A percentile compares a stretch with the other conserved stretches of the same genome.
Evolutionary conservation across 2,329 filamentous ascomycete species (phyloP).

Genomic region (Aspergillus awamori): DNA sequence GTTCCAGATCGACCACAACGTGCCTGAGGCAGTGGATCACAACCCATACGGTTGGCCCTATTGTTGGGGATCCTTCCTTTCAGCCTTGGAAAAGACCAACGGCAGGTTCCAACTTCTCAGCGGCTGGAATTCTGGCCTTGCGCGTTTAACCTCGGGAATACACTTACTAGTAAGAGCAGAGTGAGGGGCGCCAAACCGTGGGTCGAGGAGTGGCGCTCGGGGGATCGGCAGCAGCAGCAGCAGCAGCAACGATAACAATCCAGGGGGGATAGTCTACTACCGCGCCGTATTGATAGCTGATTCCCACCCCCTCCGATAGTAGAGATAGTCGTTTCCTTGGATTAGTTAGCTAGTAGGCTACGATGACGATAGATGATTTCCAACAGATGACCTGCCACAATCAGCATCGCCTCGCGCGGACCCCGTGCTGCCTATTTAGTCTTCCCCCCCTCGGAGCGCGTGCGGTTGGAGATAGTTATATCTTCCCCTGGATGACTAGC

Average conservation of each 20-base stretch:
- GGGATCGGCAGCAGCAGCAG: constrained; percentile 5
- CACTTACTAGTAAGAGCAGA: not conserved
- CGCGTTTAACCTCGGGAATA: constrained; percentile 1
- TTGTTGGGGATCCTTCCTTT: too few relatives aligned
- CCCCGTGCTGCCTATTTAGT: constrained; percentile 17
- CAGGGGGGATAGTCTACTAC: not conserved
- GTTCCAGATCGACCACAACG: constrained; percentile 6
- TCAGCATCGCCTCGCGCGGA: constrained; percentile 16
- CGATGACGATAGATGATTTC: constrained; percentile 5
- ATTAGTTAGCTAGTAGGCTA: not conserved
- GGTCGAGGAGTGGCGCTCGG: constrained; percentile 9
- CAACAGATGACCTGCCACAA: constrained; percentile 16
- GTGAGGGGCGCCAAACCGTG: constrained; percentile 5
- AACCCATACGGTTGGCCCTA: too few relatives aligned
- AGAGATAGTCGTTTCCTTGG: not conserved
- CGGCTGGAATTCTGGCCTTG: not conserved
- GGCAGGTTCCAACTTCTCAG: not conserved
- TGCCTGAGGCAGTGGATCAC: constrained; percentile 7
- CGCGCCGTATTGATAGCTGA: not conserved
- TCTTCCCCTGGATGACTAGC: not conserved
- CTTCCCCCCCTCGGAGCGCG: constrained; percentile 1
- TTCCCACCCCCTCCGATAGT: not conserved
- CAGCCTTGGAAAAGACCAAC: too few relatives aligned
- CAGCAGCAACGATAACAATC: constrained; percentile 7
- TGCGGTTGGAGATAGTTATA: not conserved